Conservation (phyloP, 257 asterid species). For the Fraxinus quadrangulata region DNA sequence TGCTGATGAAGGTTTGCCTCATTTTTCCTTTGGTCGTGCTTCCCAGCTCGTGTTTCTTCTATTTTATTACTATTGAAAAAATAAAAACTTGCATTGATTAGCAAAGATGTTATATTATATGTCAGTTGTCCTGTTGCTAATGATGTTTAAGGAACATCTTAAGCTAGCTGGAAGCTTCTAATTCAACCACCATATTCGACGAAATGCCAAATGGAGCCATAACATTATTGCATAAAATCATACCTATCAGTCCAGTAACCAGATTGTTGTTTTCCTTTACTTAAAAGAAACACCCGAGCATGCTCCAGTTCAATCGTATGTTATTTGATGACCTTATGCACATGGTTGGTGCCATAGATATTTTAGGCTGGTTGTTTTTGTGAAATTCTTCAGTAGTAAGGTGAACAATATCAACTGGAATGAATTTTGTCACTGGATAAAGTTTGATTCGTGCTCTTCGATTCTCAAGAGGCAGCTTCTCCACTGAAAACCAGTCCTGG, state of each 20-base stretch:
- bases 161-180: constrained; percentile 4
- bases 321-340: background rate
- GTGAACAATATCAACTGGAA: background rate
- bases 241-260: background rate
- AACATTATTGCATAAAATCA: background rate
- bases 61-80: constrained; percentile 16
- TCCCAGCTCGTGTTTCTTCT: constrained; percentile 21
- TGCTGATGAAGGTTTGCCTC: constrained; percentile 69
- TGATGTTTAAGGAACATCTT: constrained; percentile 3
- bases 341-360: background rate
- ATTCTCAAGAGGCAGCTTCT: background rate
- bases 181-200: constrained; percentile 9
- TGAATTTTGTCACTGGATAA: background rate
- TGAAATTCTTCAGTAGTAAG: background rate
- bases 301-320: background rate
- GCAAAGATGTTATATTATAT: constrained; percentile 17
- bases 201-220: background rate
- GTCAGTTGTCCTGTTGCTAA: background rate
- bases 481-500: background rate
- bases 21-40: constrained; percentile 19
- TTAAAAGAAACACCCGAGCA: background rate
- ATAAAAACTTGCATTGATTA: background rate
- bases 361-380: background rate
- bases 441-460: background rate
- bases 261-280: constrained; percentile 1